Evolutionary conservation across 163 green algal genomes (phyloP).

Genomic region (Trebouxia gelatinosa): DNA sequence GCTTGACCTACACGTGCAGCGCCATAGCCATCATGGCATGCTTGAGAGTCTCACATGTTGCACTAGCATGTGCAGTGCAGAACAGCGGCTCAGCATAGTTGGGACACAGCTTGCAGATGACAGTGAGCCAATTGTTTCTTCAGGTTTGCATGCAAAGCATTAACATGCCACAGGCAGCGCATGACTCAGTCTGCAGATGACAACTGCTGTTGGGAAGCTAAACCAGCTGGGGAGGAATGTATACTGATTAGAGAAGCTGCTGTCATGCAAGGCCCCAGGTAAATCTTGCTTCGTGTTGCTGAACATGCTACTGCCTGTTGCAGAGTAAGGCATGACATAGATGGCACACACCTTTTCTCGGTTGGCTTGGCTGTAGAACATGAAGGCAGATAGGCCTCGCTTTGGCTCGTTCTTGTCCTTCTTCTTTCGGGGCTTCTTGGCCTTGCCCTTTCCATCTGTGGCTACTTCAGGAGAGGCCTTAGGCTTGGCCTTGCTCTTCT

Average conservation of each 20-base stretch:
- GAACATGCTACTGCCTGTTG: too few relatives aligned
- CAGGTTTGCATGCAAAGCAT: background rate
- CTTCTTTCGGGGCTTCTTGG: background rate
- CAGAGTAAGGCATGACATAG: background rate
- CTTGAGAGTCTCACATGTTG: background rate
- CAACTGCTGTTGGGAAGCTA: too few relatives aligned
- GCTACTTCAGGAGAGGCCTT: slow-evolving; percentile 23
- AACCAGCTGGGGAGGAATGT: too few relatives aligned
- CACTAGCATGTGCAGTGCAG: background rate
- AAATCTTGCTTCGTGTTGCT: too few relatives aligned
- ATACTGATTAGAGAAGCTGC: too few relatives aligned
- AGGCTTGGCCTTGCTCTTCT: slow-evolving; percentile 29
- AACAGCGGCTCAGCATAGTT: too few relatives aligned
- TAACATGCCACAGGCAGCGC: too few relatives aligned
- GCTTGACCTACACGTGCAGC: background rate
- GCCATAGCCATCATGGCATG: too few relatives aligned
- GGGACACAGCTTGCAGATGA: background rate
- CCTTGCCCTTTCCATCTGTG: background rate
- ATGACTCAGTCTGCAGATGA: too few relatives aligned
- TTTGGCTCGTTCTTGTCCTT: background rate
- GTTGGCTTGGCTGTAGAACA: background rate
- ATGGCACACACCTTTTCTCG: background rate
- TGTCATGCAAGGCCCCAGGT: too few relatives aligned
- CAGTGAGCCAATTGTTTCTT: too few relatives aligned
- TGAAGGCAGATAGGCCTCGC: background rate